These are phyloP conservation scores for Calvatia gigantea DNA, from an alignment of 768 basidiomycete species.

Conservation along the genomic window DNA sequence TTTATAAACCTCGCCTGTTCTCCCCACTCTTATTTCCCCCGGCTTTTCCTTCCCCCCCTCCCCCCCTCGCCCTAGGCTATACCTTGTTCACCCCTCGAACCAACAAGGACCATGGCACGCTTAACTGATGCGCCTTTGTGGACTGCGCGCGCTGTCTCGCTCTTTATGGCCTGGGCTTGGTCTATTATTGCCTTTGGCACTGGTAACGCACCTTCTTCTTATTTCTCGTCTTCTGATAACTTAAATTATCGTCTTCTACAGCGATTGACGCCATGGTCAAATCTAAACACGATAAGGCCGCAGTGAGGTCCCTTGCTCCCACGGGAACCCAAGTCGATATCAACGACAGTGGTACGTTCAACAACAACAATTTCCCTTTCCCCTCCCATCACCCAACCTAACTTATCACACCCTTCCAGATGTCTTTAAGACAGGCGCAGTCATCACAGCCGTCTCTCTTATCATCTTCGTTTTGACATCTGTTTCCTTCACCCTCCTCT, in stretches of 20 bases:
- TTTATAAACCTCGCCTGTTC: background rate
- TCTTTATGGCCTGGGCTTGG: slow-evolving; percentile 29
- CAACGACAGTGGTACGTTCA: slow-evolving; percentile 17
- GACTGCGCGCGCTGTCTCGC: slow-evolving; percentile 20
- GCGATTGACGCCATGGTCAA: slow-evolving; percentile 25
- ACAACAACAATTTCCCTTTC: background rate
- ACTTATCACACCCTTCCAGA: slow-evolving; percentile 15
- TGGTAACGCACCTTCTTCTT: slow-evolving; percentile 12
- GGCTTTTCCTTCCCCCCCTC: background rate
- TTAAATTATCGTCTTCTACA: background rate
- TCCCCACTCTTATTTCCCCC: background rate
- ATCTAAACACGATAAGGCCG: slow-evolving; percentile 17
- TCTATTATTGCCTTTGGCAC: slow-evolving; percentile 20
- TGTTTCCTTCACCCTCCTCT: slow-evolving; percentile 13
- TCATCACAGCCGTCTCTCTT: slow-evolving; percentile 16
- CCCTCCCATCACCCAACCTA: background rate
- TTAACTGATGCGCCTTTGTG: slow-evolving; percentile 17
- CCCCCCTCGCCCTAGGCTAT: background rate
- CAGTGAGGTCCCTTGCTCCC: slow-evolving; percentile 16
- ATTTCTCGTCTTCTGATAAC: background rate
- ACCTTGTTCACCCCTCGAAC: background rate
- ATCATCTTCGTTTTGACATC: slow-evolving; percentile 17
- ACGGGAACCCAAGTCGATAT: slow-evolving; percentile 16
- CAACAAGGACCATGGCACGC: background rate
- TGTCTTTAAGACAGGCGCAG: slow-evolving; percentile 18